Conservation (phyloP, 108 stramenopile genomes). For the Skeletonema tropicum region DNA sequence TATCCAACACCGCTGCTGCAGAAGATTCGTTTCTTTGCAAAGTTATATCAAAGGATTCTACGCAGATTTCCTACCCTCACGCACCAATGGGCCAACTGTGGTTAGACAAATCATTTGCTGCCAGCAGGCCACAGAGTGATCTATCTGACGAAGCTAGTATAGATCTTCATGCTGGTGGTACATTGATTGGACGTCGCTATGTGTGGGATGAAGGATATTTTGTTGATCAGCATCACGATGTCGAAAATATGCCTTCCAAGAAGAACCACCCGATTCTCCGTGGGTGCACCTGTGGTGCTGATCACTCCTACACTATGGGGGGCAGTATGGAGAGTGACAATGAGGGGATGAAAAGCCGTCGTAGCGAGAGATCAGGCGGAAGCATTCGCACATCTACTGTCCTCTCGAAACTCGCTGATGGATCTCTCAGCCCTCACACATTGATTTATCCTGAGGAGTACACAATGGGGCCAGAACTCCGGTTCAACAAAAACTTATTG, state of each 20-base stretch:
- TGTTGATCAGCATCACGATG: slow-evolving; percentile 28
- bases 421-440: slow-evolving; percentile 46
- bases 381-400: slow-evolving; percentile 30
- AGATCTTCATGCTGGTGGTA: slow-evolving; percentile 24
- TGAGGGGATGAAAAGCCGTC: slow-evolving; percentile 12
- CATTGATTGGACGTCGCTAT: slow-evolving; percentile 39
- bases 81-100: slow-evolving; percentile 44
- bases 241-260: not conserved
- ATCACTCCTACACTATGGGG: slow-evolving; percentile 8
- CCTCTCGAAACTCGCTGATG: slow-evolving; percentile 29
- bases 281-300: slow-evolving; percentile 34
- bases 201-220: slow-evolving; percentile 51
- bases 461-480: slow-evolving; percentile 38
- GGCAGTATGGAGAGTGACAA: slow-evolving; percentile 3
- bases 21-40: slow-evolving; percentile 1
- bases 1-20: not conserved
- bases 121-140: slow-evolving; percentile 7
- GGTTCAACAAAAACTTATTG: slow-evolving; percentile 21
- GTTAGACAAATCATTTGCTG: slow-evolving; percentile 23
- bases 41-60: not conserved
- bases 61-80: slow-evolving; percentile 18
- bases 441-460: slow-evolving; percentile 48
- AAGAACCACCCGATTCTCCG: slow-evolving; percentile 7
- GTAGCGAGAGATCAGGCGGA: slow-evolving; percentile 32
- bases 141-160: not conserved